Base-by-base conservation (phyloP, 1,284 basidiomycete species). In the Moniliophthora roreri region DNA sequence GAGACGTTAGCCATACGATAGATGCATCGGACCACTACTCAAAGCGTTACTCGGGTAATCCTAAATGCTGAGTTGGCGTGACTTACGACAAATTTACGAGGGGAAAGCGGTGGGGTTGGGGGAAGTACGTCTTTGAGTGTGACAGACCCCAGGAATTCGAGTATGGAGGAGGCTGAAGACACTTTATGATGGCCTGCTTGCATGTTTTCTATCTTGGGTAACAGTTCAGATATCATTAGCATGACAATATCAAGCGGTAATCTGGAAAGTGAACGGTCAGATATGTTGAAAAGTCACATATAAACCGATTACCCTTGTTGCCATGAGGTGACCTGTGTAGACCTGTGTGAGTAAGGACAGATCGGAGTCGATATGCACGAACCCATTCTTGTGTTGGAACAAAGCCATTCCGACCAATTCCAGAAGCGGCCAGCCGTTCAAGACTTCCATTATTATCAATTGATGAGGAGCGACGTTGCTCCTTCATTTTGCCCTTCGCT, bases 311-410 rank as follows among this genome's bases (percentile, higher is more conserved):
- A 89, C 90, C 91, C 91, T 77, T 90, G 86, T 57, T 92, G 87
- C 91, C 91, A 93, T 1, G 90, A 92, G 35, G 87, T 82, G 4
- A 92, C 87, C 86, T 88, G 47, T 38, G 36, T 18, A 36, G 53
- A 51, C 44, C 48, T 23, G 34, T 50, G 32, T 23, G 26, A 44
- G 37, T 32, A 28, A 44, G 34, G 38, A 55, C 40, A 11, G 9
- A 11, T 6, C 6, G 21, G 16, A 50, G 51, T 20, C 52, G 45
- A 18, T 42, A 40, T 40, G 65, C 57, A 73, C 84, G 67, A 55
- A 93, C 93, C 93, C 95, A 98, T 81, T 93, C 92, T 66, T 96
- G 91, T 1, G 93, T 95, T 6, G 95, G 93, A 3, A 94, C 78
- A 69, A 96, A 98, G 1, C 93, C 92, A 65, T 92, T 94, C 56